Base-by-base conservation (phyloP, 2,329 filamentous ascomycete genomes). In the Beauveria scarabaeidicola region DNA sequence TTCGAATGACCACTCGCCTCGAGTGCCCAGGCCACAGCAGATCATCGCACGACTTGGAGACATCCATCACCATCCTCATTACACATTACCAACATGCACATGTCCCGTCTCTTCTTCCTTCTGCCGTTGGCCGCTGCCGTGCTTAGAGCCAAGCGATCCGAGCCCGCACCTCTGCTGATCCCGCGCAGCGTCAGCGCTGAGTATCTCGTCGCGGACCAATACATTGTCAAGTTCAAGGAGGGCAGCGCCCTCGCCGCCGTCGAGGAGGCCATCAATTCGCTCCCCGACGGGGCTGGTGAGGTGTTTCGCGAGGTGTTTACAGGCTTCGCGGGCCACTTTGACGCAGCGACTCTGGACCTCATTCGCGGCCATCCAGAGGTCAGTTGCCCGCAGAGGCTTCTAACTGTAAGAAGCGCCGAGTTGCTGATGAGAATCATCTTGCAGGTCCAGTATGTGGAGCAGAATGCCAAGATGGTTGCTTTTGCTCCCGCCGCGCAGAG, bases 371-470 rank as follows among this genome's bases (percentile, higher is more conserved):
- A 64, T 47, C 64, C 64, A 4, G 52, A 62, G 41, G 61, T 60
- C 46, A 41, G 57, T 55, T 48, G 17, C 21, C 27, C 10, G 17
- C 11, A 9, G 29, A 27, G 19, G 19, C 23, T 17, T 40, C 2
- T 3, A 10, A 19, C 5, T n/a, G 10, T 36, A 10, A 32, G 17
- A 23, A 38, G 4, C 17, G 7, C 32, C 47, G 25, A 32, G 29
- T 5, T 29, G 21, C 52, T 55, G 15, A 55, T 21, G 19, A 53
- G n/a, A 21, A 3, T 43, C 15, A 11, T 23, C 3, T 10, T 15
- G 23, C 3, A 65, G 63, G 71, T 74, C 36, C 68, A 69, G 5
- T 74, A 70, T 59, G 65, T 75, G 10, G 72, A 75, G 65, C 69
- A 70, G 38, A 72, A 76, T 52, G 65, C 63, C 32, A 61, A 65